phyloP scores from a whole-genome alignment of 495 filamentous ascomycete species.

The Neohortaea acidophila region DNA sequence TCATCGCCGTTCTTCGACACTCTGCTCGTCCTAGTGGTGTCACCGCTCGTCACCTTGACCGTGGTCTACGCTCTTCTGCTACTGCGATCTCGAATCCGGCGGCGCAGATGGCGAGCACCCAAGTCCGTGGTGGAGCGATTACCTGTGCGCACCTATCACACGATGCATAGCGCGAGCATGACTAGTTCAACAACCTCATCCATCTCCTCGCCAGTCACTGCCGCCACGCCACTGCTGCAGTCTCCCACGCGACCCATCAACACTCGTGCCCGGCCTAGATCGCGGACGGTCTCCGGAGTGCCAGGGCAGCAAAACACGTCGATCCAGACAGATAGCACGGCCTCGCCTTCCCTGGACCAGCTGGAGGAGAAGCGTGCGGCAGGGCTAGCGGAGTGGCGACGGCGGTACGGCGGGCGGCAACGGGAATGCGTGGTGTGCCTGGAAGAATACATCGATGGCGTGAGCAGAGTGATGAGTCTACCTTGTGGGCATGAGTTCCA shows the following conservation, averaged over 20 bases:
- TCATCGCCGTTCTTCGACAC: constrained; percentile 96
- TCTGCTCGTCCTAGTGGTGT: constrained; percentile 78
- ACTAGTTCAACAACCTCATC: constrained; percentile 42
- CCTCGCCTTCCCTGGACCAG: constrained; percentile 24
- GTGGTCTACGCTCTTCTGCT: constrained; percentile 85
- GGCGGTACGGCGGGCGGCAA: constrained; percentile 73
- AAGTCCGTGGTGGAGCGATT: constrained; percentile 89
- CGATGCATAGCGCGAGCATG: constrained; percentile 48
- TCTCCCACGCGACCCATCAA: constrained; percentile 23
- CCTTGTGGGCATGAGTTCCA: constrained; percentile 99
- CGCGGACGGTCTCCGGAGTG: constrained; percentile 45
- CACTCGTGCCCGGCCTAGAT: constrained; percentile 39
- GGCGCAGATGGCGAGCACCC: constrained; percentile 85
- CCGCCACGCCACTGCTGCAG: constrained; percentile 60
- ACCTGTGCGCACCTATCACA: constrained; percentile 90
- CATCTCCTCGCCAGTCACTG: constrained; percentile 44
- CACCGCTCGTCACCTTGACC: constrained; percentile 78
- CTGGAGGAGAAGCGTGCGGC: constrained; percentile 36
- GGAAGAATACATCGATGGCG: constrained; percentile 90
- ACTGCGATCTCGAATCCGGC: constrained; percentile 73
- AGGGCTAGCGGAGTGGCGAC: constrained; percentile 45
- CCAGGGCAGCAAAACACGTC: constrained; percentile 13
- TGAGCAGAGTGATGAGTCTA: constrained; percentile 89
- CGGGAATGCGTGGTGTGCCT: constrained; percentile 94
- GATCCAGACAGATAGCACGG: constrained; percentile 10